Percentiles rank a stretch among this genome's conserved stretches.
These are phyloP conservation scores for Arachis hypogaea DNA, from an alignment of 306 rosid species.

Conservation along the genomic window DNA sequence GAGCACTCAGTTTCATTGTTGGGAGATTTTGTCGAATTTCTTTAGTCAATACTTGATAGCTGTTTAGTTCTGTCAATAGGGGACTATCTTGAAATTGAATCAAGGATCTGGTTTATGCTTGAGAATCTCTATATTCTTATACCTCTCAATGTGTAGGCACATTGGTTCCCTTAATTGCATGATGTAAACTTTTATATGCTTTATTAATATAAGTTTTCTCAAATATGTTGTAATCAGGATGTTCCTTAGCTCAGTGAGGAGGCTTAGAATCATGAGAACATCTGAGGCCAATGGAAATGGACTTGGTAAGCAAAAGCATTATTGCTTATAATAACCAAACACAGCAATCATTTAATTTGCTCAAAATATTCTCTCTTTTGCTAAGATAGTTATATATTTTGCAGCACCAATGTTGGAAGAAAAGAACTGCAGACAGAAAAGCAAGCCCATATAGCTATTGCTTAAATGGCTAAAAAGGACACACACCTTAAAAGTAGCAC, in stretches of 20 bases:
- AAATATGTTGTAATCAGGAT: conserved; percentile 59
- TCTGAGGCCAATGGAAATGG: conserved; percentile 83
- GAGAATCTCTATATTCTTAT: background rate
- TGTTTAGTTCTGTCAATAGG: background rate
- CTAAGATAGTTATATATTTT: conserved; percentile 38
- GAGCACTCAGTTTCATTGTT: background rate
- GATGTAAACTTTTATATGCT: background rate
- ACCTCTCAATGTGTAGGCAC: conserved; percentile 6
- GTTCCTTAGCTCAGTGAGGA: conserved; percentile 78
- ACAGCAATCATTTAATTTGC: background rate
- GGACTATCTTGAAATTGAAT: background rate
- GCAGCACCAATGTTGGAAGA: conserved; percentile 77
- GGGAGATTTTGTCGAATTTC: background rate
- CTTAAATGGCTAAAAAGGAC: conserved; percentile 35
- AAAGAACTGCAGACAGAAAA: conserved; percentile 61
- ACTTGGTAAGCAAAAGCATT: conserved; percentile 57
- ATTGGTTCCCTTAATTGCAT: background rate
- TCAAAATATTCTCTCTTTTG: conserved; percentile 16
- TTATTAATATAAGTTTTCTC: background rate
- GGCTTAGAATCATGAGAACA: conserved; percentile 89
- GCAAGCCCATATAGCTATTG: conserved; percentile 52
- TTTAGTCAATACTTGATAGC: background rate
- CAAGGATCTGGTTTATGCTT: background rate
- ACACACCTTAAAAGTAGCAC: conserved; percentile 41
- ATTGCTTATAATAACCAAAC: background rate